Base-by-base conservation (phyloP, 2,329 filamentous ascomycete species). In the Penicillium hordei region DNA sequence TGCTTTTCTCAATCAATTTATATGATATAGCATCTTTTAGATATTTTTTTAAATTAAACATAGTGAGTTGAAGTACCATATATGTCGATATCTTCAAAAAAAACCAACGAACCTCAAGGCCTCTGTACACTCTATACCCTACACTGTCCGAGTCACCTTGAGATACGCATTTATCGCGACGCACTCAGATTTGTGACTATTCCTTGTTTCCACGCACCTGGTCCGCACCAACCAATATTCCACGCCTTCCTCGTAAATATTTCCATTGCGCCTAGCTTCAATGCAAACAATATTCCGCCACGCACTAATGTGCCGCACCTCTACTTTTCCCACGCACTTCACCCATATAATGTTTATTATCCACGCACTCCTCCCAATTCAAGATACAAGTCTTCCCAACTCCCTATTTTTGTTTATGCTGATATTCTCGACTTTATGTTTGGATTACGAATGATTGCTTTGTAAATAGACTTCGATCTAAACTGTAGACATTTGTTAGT, bases 111-210 rank as follows among this genome's bases (percentile, higher is more conserved):
- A 31, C 9, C 1, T 19, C 43, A 12, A 29, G 17, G 10, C 43
- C 15, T 43, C 2, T 17, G n/a, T n/a, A n/a, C n/a, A n/a, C n/a
- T n/a, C n/a, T n/a, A n/a, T n/a, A n/a, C n/a, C 21, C 2, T 27
- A 17, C n/a, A 9, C 10, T 27, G 23, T n/a, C 13, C 8, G 4
- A 15, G 23, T n/a, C 15, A 7, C 1, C 17, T 2, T 5, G 2
- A 19, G n/a, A 27, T 46, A 21, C 27, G 27, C 9, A 6, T 33
- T 31, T 31, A 33, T 1, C 10, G 4, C 27, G 44, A 46, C 29
- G 44, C 44, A 46, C 44, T 17, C 0, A 0, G 8, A 0, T 1
- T 0, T 5, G 29, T 7, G 13, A 6, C 1, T 0, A 1, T 6
- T 9, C 10, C 1, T 2, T 19, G 23, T 6, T 23, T 1, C 27